Evolutionary conservation across 2,329 filamentous ascomycete genomes (phyloP).

Genomic region (Paecilomyces fulvus): DNA sequence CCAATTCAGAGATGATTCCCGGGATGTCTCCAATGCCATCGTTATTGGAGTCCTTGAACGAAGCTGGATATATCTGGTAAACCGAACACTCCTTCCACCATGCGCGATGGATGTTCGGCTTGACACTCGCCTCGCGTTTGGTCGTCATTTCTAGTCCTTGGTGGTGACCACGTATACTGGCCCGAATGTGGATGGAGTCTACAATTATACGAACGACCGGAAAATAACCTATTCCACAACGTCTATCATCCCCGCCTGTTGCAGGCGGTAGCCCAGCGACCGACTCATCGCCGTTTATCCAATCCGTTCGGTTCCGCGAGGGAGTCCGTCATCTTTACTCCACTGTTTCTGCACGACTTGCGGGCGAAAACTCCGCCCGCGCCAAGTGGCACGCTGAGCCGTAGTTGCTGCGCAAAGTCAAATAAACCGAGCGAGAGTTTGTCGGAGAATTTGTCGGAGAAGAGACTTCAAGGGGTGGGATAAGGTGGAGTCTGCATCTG

Average conservation of each 20-base stretch:
- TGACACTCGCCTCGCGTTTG: slow-evolving; percentile 1
- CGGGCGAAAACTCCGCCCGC: not conserved
- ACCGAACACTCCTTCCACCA: slow-evolving; percentile 54
- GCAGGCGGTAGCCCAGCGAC: not conserved
- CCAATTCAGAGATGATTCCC: slow-evolving; percentile 56
- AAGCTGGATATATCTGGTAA: slow-evolving; percentile 54
- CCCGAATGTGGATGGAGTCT: not conserved
- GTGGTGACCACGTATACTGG: not conserved
- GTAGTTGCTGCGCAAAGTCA: not conserved
- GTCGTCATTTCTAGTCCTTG: not conserved
- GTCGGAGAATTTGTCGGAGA: not conserved
- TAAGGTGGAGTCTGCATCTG: not conserved
- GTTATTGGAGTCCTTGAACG: slow-evolving; percentile 44
- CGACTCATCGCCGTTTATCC: not conserved
- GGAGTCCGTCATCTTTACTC: slow-evolving; percentile 3
- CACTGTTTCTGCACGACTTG: slow-evolving; percentile 1
- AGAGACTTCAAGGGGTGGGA: not conserved
- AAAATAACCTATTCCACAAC: slow-evolving; percentile 1
- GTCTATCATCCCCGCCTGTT: not conserved
- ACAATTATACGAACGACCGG: not conserved
- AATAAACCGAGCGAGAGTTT: not conserved
- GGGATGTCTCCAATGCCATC: slow-evolving; percentile 57
- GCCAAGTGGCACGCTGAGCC: not conserved
- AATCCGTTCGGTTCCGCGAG: not conserved
- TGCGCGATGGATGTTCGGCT: slow-evolving; percentile 17